phyloP scores from a whole-genome alignment of 176 grass and related monocot genomes.

The Rhynchospora tenuis region DNA sequence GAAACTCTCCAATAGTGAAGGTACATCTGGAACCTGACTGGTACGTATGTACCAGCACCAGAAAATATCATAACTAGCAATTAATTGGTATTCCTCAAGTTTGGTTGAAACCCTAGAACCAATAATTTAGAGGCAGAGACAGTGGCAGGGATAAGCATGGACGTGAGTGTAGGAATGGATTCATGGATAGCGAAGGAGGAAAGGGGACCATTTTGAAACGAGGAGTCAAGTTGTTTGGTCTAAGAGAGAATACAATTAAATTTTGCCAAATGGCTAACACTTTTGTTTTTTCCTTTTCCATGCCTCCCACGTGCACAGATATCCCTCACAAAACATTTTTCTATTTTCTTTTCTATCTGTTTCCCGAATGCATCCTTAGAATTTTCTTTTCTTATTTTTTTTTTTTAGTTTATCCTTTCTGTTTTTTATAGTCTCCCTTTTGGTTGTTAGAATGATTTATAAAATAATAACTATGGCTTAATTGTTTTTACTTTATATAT shows the following conservation, averaged over 20 bases:
- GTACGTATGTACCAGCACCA: background rate
- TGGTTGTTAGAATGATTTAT: too few relatives aligned
- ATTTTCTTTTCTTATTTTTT: background rate
- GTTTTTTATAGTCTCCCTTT: background rate
- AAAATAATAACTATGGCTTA: too few relatives aligned
- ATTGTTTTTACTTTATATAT: too few relatives aligned
- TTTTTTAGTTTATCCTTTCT: background rate
- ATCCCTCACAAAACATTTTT: background rate
- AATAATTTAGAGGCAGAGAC: slow-evolving; percentile 3
- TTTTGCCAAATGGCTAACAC: background rate
- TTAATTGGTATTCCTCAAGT: background rate
- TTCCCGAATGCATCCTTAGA: background rate
- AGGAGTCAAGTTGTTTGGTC: slow-evolving; percentile 2
- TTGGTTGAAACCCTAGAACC: background rate
- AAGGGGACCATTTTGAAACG: slow-evolving; percentile 24
- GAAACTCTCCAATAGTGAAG: background rate
- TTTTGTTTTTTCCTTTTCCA: slow-evolving; percentile 12
- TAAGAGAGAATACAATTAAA: slow-evolving; percentile 2
- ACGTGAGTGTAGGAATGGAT: slow-evolving; percentile 10
- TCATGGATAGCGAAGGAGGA: slow-evolving; percentile 1
- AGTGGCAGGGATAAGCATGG: slow-evolving; percentile 7
- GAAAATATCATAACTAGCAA: background rate
- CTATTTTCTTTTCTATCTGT: background rate
- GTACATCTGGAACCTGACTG: background rate
- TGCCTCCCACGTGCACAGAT: slow-evolving; percentile 16